Evolutionary conservation across 2,329 filamentous ascomycete species (phyloP).

Genomic region (Neonectria magnoliae): DNA sequence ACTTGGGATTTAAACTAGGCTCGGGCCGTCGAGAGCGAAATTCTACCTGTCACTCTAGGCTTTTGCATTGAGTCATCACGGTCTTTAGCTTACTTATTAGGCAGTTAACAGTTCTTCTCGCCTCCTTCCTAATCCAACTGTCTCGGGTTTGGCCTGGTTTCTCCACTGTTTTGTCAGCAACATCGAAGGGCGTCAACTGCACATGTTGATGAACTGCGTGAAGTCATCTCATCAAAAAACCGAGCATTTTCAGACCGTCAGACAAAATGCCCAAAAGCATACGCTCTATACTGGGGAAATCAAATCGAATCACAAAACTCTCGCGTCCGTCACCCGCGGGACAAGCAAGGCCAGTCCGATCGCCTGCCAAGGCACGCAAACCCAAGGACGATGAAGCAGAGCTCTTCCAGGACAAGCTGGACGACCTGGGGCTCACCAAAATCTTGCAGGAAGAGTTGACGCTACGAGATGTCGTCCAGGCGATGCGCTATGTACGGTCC

Average conservation of each 20-base stretch:
- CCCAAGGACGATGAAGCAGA: conserved; percentile 39
- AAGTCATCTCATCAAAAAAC: background rate
- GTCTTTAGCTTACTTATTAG: background rate
- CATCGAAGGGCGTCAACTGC: conserved; percentile 15
- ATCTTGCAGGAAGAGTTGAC: conserved; percentile 65
- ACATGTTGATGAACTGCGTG: background rate
- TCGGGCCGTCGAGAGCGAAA: background rate
- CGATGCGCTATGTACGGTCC: conserved; percentile 68
- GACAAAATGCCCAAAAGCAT: conserved; percentile 47
- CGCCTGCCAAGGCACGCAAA: conserved; percentile 40
- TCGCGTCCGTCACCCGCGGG: conserved; percentile 28
- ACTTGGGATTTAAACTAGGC: too few species aligned
- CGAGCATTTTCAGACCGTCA: background rate
- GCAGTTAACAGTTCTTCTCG: background rate
- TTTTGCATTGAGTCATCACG: background rate
- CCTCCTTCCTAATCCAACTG: background rate
- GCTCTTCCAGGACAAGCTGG: conserved; percentile 59
- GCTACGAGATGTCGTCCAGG: conserved; percentile 71
- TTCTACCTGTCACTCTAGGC: background rate
- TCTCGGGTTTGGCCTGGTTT: background rate
- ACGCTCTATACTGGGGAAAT: conserved; percentile 51
- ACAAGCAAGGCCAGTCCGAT: conserved; percentile 32
- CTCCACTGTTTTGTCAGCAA: conserved; percentile 32
- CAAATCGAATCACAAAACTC: conserved; percentile 49
- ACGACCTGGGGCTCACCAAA: conserved; percentile 67